Evolutionary conservation across 176 grass and related monocot genomes (phyloP), one percentile per base, ranked within the genome.

Genomic region (Areca catechu): DNA sequence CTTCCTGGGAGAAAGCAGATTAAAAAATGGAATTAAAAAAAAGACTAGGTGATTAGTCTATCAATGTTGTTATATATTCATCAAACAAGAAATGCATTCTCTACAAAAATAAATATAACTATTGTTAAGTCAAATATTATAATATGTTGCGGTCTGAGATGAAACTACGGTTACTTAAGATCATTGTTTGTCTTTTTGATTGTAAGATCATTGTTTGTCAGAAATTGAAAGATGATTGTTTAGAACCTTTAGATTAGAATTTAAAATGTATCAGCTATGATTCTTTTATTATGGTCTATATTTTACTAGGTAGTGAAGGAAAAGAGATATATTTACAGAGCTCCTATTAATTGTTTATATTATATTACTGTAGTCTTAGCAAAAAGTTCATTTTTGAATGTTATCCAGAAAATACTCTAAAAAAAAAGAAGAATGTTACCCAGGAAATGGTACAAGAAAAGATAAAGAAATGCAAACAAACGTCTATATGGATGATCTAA

Each of bases 61-160:
- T 19, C 24, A 19, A 34, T 14, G 34, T 43, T 19, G 25, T 65
- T 51, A 51, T 67, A 30, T 19, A 53, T 15, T 53, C 21, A 66
- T 53, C 7, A 12, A 51, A 53, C 19, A 25, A 67, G 63, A 54
- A 53, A 51, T 19, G 24, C 61, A 65, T 65, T 5, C 14, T n/a
- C 34, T 34, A 12, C 9, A 19, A 60, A 15, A 22, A 23, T 58
- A 56, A 22, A 23, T 58, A 22, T 27, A 15, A 10, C 14, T 37
- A 16, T 19, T 34, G 12, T 43, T 43, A 60, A 63, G 60, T 63
- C 60, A 49, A 63, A 63, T 49, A 22, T 19, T 23, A 63, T 1
- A 63, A 48, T 48, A 63, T 19, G 34, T 43, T 14, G 9, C 2
- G 34, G 34, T 43, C 34, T 43, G 14, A 43, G 9, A 43, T 43